These are phyloP conservation scores for Fusarium protoensiforme DNA, from an alignment of 2,329 filamentous ascomycete species.

Conservation along the genomic window DNA sequence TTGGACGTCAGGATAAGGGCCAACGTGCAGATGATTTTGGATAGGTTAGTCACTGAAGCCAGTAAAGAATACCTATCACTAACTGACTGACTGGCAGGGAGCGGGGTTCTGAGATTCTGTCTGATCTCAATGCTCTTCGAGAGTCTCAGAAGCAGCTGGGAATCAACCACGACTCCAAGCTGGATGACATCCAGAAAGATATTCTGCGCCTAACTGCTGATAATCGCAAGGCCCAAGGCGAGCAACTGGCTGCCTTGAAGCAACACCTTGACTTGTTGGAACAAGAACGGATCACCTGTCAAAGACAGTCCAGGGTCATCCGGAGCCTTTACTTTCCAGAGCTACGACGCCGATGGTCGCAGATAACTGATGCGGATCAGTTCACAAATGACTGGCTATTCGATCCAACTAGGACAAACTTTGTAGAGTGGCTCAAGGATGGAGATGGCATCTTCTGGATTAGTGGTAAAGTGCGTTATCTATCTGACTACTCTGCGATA, in stretches of 20 bases:
- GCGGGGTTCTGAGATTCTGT: neutral
- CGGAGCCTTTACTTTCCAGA: neutral
- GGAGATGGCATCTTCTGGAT: neutral
- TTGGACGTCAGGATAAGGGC: neutral
- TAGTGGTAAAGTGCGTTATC: neutral
- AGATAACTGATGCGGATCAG: neutral
- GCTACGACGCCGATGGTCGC: neutral
- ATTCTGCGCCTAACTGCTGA: neutral
- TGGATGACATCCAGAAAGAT: neutral
- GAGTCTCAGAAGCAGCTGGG: neutral
- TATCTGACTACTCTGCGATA: no score
- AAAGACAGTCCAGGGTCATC: neutral
- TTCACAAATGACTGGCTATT: conserved; percentile 12
- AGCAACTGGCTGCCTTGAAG: neutral
- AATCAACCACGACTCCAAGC: neutral
- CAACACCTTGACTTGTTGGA: neutral
- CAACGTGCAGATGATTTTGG: neutral
- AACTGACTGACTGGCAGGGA: neutral
- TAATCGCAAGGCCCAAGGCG: neutral
- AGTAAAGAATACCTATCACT: neutral
- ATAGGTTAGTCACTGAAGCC: neutral
- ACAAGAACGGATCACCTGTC: neutral
- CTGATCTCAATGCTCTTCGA: neutral
- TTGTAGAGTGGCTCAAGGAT: neutral
- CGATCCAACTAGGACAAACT: neutral